Evolutionary conservation across 2,329 filamentous ascomycete genomes (phyloP).

Genomic region (Myrmaecium sp.): DNA sequence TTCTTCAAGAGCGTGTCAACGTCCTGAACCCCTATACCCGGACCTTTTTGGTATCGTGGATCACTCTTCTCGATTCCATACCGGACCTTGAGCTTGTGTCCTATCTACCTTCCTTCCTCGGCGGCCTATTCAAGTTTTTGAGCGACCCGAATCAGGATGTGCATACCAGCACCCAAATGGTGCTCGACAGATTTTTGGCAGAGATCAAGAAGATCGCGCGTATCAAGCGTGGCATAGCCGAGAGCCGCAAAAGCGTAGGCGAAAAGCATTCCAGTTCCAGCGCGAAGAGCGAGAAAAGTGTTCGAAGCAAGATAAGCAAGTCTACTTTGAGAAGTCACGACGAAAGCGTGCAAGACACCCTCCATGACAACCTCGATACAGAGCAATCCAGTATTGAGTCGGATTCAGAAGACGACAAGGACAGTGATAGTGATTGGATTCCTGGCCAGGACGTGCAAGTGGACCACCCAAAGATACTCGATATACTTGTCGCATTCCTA

Average conservation of each 20-base stretch:
- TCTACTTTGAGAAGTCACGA: constrained; percentile 2
- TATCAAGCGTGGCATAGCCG: constrained; percentile 79
- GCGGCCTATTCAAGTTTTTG: constrained; percentile 77
- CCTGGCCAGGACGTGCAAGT: constrained; percentile 94
- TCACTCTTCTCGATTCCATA: constrained; percentile 86
- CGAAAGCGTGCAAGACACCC: constrained; percentile 33
- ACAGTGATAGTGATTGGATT: constrained; percentile 80
- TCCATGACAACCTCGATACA: constrained; percentile 34
- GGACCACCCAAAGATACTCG: constrained; percentile 78
- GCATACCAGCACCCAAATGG: constrained; percentile 78
- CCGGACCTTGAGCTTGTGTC: constrained; percentile 90
- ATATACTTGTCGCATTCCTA: constrained; percentile 79
- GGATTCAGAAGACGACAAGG: constrained; percentile 16
- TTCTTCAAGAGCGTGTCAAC: constrained; percentile 85
- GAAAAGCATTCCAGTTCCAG: constrained; percentile 52
- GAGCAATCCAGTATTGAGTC: constrained; percentile 24
- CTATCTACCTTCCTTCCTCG: constrained; percentile 80
- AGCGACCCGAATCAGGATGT: constrained; percentile 86
- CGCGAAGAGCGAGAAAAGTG: constrained; percentile 15
- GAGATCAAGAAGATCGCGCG: constrained; percentile 92
- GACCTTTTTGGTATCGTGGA: constrained; percentile 92
- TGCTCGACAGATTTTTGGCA: constrained; percentile 73
- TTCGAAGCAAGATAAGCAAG: constrained; percentile 9
- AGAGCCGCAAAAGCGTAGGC: constrained; percentile 56
- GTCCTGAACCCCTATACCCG: constrained; percentile 90